Evolutionary conservation across 768 basidiomycete genomes (phyloP), one percentile per base, ranked within the genome.

Genomic region (Hygrocybe punicea): DNA sequence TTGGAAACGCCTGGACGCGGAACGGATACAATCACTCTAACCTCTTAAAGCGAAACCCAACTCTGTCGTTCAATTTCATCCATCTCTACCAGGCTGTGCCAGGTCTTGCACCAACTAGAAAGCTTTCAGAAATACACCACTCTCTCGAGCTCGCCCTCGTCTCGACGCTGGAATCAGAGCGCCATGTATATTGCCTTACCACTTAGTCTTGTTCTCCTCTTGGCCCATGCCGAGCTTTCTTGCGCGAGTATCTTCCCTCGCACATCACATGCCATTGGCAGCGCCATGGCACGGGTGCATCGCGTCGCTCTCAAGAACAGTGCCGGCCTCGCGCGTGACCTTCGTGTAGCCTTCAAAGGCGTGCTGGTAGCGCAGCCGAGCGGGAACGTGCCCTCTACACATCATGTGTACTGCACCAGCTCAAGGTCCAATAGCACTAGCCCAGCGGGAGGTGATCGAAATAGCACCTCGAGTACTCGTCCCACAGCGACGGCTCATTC

Each of bases 271-370:
- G 44, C 40, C 17, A 44, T 55, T 11, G 40, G 42, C 44, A 33
- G 42, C 24, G 73, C 76, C 52, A 62, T 82, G 17, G 72, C 75
- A 49, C 76, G 71, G 33, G 76, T 79, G 33, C 87, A 86, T 65
- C 75, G 73, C 25, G 73, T 76, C 57, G 86, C 87, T 29, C 67
- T 80, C 44, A 78, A 75, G 55, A 82, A 81, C 56, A 89, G 86
- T 40, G 78, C 80, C 47, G 78, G 70, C 54, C 74, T 91, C 25
- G 86, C 87, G 16, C 78, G 78, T 55, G 89, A 91, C 68, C 76
- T 91, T 55, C 85, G 87, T 25, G 64, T 84, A 34, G 85, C 85
- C 11, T 83, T 91, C 64, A 71, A 78, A 19, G 76, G 79, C 21
- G 71, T 86, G 23, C 73, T 85, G 10, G 71, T 78, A 29, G 67